Percentiles rank a stretch among this genome's conserved stretches.
Evolutionary conservation across 768 basidiomycete genomes (phyloP).

Genomic region (Lactarius psammicola): DNA sequence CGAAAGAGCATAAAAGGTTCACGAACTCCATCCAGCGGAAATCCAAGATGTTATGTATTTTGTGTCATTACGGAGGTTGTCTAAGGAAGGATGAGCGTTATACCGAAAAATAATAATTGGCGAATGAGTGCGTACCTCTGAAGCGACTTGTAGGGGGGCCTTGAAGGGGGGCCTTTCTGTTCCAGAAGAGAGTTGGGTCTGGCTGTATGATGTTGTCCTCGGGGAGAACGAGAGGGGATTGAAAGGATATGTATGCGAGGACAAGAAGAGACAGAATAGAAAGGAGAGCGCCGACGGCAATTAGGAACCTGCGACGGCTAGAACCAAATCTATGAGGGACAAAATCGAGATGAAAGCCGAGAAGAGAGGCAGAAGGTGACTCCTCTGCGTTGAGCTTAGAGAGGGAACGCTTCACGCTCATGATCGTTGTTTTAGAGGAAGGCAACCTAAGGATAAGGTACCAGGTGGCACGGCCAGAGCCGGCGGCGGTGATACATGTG

Average conservation of each 20-base stretch:
- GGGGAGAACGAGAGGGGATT: background rate
- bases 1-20: background rate
- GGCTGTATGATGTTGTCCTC: background rate
- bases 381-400: conserved; percentile 9
- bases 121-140: conserved; percentile 42
- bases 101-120: too few species aligned
- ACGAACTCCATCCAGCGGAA: conserved; percentile 68
- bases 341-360: conserved; percentile 5
- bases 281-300: background rate
- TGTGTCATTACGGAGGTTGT: conserved; percentile 58
- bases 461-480: background rate
- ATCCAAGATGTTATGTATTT: conserved; percentile 74
- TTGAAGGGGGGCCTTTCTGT: conserved; percentile 23
- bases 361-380: background rate
- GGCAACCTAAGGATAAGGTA: too few species aligned
- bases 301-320: conserved; percentile 9
- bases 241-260: conserved; percentile 13
- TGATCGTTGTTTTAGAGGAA: background rate
- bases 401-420: background rate
- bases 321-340: background rate
- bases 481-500: background rate
- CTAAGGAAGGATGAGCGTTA: conserved; percentile 35
- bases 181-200: background rate
- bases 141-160: conserved; percentile 59
- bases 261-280: conserved; percentile 11